Evolutionary conservation across 371 early-diverging fungal species (phyloP).

Genomic region (Apophysomyces ossiformis): DNA sequence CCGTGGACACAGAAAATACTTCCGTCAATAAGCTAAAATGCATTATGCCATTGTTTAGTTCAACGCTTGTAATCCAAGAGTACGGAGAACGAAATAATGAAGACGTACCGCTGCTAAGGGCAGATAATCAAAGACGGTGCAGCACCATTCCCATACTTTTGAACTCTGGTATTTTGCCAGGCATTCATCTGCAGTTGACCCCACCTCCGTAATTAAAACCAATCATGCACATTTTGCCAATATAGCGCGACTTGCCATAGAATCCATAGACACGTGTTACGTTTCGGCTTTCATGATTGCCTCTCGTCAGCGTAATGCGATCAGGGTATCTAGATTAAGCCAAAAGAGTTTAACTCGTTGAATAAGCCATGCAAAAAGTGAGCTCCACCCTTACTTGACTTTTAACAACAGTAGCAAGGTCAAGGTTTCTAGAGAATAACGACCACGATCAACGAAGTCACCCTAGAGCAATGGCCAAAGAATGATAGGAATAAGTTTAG

Average conservation of each 20-base stretch:
- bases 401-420: slow-evolving; percentile 93
- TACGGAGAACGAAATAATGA: background rate
- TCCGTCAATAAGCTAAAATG: slow-evolving; percentile 36
- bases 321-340: slow-evolving; percentile 81
- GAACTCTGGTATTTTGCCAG: slow-evolving; percentile 97
- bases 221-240: background rate
- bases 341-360: background rate
- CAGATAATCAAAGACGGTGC: slow-evolving; percentile 98
- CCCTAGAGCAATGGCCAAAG: slow-evolving; percentile 54
- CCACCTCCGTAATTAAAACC: slow-evolving; percentile 5
- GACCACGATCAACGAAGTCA: slow-evolving; percentile 99
- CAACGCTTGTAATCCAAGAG: background rate
- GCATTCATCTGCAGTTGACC: slow-evolving; percentile 54
- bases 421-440: slow-evolving; percentile 97
- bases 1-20: slow-evolving; percentile 97
- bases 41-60: background rate
- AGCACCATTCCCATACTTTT: slow-evolving; percentile 99
- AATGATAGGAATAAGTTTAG: background rate
- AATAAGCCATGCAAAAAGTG: background rate
- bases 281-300: slow-evolving; percentile 98
- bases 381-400: slow-evolving; percentile 64
- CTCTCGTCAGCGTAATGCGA: slow-evolving; percentile 95
- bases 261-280: slow-evolving; percentile 99
- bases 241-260: slow-evolving; percentile 66
- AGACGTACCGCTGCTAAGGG: slow-evolving; percentile 91